Percentiles rank a stretch among this genome's conserved stretches.
Evolutionary conservation across 352 stramenopile genomes (phyloP).

Genomic region (Pythium dissotocum): DNA sequence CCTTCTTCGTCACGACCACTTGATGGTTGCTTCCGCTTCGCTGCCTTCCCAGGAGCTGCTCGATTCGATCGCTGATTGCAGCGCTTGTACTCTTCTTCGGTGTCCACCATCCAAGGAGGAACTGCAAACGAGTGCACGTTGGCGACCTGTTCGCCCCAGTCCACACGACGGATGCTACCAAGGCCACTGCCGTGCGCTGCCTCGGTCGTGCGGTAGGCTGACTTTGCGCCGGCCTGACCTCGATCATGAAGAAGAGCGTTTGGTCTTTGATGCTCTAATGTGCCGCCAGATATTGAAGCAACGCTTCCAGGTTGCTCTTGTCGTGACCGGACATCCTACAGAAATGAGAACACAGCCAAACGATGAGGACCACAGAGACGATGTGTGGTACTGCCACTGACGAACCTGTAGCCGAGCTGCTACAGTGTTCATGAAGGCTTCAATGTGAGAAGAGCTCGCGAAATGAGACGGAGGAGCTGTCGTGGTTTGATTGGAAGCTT

Average conservation of each 20-base stretch:
- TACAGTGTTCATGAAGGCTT: constrained; percentile 50
- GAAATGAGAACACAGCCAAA: not conserved
- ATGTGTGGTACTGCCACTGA: not conserved
- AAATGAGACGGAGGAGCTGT: not conserved
- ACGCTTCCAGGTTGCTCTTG: not conserved
- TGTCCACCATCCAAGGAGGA: constrained; percentile 74
- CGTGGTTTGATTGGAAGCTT: not conserved
- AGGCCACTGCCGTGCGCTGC: constrained; percentile 43
- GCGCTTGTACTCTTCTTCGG: constrained; percentile 69
- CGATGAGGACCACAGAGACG: not conserved
- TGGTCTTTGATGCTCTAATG: not conserved
- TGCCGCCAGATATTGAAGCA: not conserved
- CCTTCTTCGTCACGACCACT: not conserved
- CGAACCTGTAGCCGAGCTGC: constrained; percentile 34
- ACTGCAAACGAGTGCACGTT: constrained; percentile 71
- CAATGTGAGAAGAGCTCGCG: constrained; percentile 2
- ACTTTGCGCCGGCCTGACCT: not conserved
- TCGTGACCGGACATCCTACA: not conserved
- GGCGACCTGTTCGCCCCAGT: constrained; percentile 41
- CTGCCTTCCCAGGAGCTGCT: not conserved
- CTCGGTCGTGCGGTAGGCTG: constrained; percentile 54
- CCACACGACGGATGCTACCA: constrained; percentile 38
- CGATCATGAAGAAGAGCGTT: not conserved
- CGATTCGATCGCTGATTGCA: constrained; percentile 41
- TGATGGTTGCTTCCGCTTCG: constrained; percentile 3